Conservation (phyloP, 805 yeast species). For the Metschnikowia gelsemii region DNA sequence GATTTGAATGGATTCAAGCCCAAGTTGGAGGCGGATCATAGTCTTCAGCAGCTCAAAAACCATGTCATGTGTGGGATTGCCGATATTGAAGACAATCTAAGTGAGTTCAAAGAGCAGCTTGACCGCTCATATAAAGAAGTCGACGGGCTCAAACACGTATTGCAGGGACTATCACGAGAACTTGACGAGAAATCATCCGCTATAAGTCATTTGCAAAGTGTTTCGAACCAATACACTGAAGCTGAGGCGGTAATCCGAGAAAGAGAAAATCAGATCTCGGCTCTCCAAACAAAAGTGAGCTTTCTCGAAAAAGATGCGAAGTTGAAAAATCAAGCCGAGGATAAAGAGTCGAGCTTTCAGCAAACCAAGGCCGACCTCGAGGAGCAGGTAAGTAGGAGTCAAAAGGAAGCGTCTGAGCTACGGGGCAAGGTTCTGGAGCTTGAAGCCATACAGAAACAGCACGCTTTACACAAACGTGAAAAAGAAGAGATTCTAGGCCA, state of each 20-base stretch:
- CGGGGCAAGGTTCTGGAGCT: not conserved
- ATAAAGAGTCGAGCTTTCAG: not conserved
- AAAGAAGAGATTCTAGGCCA: constrained; percentile 8
- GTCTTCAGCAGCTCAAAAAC: constrained; percentile 4
- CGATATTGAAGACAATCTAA: constrained; percentile 6
- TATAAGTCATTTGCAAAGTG: not conserved
- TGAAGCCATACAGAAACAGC: not conserved
- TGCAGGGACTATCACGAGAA: constrained; percentile 6
- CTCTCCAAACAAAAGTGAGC: not conserved
- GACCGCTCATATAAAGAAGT: constrained; percentile 3
- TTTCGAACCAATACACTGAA: constrained; percentile 1
- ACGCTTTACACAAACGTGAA: constrained; percentile 2
- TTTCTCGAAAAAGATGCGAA: not conserved
- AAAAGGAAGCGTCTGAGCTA: not conserved
- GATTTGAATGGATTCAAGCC: constrained; percentile 6
- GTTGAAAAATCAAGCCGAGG: not conserved
- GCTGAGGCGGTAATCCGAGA: not conserved
- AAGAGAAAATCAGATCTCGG: not conserved
- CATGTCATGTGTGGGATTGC: constrained; percentile 11
- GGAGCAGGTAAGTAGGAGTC: not conserved
- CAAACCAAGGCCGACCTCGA: not conserved
- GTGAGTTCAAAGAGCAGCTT: constrained; percentile 5
- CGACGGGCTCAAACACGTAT: constrained; percentile 2
- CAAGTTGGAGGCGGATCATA: not conserved
- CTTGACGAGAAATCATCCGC: constrained; percentile 1